Conservation (phyloP, 768 basidiomycete genomes). For the Ramaria rubella region DNA sequence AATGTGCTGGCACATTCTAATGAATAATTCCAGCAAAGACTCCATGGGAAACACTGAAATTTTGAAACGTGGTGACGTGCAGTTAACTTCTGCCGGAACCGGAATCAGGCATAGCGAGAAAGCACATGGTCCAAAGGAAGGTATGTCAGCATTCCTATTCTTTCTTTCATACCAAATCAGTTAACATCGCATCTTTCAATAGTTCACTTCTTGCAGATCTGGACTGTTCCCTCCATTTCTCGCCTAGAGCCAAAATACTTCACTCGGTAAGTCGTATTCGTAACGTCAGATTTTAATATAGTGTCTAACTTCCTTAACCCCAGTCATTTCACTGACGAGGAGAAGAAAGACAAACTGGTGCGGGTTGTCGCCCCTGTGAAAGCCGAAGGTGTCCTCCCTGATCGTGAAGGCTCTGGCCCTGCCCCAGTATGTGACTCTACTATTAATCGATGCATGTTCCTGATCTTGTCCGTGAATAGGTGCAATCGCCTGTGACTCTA, state of each 20-base stretch:
- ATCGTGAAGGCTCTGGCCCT: slow-evolving; percentile 68
- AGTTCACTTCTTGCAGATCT: slow-evolving; percentile 65
- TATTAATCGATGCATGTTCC: slow-evolving; percentile 9
- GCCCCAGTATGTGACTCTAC: slow-evolving; percentile 46
- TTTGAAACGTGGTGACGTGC: slow-evolving; percentile 81
- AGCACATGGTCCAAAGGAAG: slow-evolving; percentile 38
- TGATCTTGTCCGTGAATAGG: background rate
- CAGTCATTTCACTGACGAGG: slow-evolving; percentile 71
- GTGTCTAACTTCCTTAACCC: background rate
- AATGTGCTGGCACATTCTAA: background rate
- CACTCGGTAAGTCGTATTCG: slow-evolving; percentile 46
- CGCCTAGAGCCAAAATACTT: slow-evolving; percentile 73
- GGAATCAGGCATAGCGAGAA: slow-evolving; percentile 83
- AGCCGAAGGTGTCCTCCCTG: slow-evolving; percentile 47
- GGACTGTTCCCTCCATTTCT: slow-evolving; percentile 45
- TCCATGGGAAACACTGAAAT: slow-evolving; percentile 89
- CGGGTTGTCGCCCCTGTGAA: slow-evolving; percentile 71
- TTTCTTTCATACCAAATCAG: background rate
- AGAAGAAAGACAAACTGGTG: slow-evolving; percentile 70
- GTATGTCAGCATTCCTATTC: background rate
- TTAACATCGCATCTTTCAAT: background rate
- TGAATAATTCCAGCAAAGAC: slow-evolving; percentile 55
- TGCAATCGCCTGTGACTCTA: slow-evolving; percentile 59
- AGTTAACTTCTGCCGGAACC: slow-evolving; percentile 87
- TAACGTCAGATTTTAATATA: background rate